Base-by-base conservation (phyloP, 1,284 basidiomycete species). In the Pisolithus thermaeus region DNA sequence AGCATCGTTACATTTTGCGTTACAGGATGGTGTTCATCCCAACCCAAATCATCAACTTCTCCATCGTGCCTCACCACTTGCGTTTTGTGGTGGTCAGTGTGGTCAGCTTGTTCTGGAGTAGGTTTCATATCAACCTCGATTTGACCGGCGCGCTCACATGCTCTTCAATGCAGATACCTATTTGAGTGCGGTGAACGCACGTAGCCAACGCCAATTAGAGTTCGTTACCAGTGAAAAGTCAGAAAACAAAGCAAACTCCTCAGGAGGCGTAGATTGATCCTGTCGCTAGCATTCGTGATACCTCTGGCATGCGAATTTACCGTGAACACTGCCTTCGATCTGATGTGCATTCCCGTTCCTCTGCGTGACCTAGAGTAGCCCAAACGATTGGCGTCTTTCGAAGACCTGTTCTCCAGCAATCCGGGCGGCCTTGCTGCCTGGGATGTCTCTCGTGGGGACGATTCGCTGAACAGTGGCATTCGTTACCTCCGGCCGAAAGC, bases 51-150 rank as follows among this genome's bases (percentile, higher is more conserved):
- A 71, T 91, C 72, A 94, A 94, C 71, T 93, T 93, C 61, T 73
- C 82, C 12, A 23, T 93, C 47, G 79, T 93, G 0, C 92, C 91
- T 0, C 79, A 78, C 4, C 90, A 92, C 60, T 73, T 92, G 50
- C 81, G 90, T n/a, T 83, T 93, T 54, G 75, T 87, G 7, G 74
- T 87, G 20, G 79, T 92, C 27, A 81, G 90, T 61, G 77, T 86
- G 14, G 89, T 94, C 49, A 87, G 84, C 53, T 74, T 94, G 49
- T 89, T 91, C 71, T 93, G 90, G 92, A 93, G 87, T 90, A 61
- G 48, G 83, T 79, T n/a, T 2, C 11, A 41, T 5, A 35, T 28
- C 45, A 32, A 39, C 58, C 58, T 60, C 47, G 65, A 54, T 54
- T 56, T 59, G 2, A 59, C 48, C 18, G 45, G 30, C 47, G 43